These are phyloP conservation scores for Plenodomus tracheiphilus DNA, from an alignment of 2,329 filamentous ascomycete genomes.

Conservation along the genomic window DNA sequence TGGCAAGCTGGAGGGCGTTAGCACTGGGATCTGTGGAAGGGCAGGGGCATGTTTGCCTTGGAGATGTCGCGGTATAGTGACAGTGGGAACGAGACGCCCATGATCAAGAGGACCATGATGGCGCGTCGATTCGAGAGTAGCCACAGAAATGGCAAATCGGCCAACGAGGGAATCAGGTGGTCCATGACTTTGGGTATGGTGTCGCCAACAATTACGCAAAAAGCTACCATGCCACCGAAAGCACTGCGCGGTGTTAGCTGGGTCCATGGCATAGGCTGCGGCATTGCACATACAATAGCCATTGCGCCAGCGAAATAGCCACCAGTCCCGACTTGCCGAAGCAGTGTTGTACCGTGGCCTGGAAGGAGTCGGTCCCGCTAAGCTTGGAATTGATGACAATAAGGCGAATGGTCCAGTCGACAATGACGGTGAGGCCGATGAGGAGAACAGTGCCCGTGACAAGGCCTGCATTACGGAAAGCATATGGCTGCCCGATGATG, in stretches of 20 bases:
- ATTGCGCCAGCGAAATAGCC: conserved; percentile 90
- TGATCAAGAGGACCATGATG: conserved; percentile 83
- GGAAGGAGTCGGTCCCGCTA: conserved; percentile 90
- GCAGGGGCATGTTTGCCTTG: conserved; percentile 57
- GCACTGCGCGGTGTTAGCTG: conserved; percentile 56
- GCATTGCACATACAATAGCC: conserved; percentile 69
- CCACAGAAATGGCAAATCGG: conserved; percentile 74
- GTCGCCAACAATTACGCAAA: conserved; percentile 96
- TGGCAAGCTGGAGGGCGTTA: conserved; percentile 71
- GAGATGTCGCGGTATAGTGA: conserved; percentile 96
- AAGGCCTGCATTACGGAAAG: conserved; percentile 90
- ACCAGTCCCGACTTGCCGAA: conserved; percentile 87
- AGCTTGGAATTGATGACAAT: conserved; percentile 98
- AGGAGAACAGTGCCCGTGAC: conserved; percentile 78
- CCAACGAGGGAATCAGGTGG: conserved; percentile 78
- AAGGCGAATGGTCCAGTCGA: conserved; percentile 97
- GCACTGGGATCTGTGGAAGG: conserved; percentile 14
- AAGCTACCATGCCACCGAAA: conserved; percentile 98
- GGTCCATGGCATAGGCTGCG: neutral
- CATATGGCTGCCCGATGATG: conserved; percentile 85
- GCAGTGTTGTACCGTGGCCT: conserved; percentile 93
- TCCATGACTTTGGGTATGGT: conserved; percentile 88
- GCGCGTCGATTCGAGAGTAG: conserved; percentile 79
- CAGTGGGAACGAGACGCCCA: conserved; percentile 86
- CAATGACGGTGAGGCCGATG: conserved; percentile 74